Conservation (phyloP, 352 stramenopile species). For the Thraustochytrium striatum region DNA sequence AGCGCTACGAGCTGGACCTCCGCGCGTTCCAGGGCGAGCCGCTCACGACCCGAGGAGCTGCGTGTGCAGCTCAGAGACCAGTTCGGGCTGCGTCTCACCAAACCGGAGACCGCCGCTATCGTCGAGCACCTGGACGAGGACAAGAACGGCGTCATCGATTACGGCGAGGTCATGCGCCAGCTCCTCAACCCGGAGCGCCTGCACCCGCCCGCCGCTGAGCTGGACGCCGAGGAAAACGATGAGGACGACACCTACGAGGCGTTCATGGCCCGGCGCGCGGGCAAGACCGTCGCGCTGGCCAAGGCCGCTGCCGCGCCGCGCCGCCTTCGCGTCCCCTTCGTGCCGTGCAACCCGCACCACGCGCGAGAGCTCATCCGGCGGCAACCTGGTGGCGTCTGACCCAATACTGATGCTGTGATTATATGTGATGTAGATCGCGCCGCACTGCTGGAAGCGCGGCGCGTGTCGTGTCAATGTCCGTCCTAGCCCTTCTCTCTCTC, state of each 20-base stretch:
- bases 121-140: slow-evolving; percentile 39
- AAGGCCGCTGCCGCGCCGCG: background rate
- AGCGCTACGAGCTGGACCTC: slow-evolving; percentile 18
- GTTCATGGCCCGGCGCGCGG: background rate
- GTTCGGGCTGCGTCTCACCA: background rate
- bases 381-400: too few relatives aligned
- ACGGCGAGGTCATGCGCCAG: slow-evolving; percentile 19
- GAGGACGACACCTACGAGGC: too few relatives aligned
- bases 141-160: slow-evolving; percentile 15
- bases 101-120: background rate
- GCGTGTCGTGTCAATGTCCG: too few relatives aligned
- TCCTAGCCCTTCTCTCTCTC: too few relatives aligned
- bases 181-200: slow-evolving; percentile 25
- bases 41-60: background rate
- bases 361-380: background rate
- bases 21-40: slow-evolving; percentile 28
- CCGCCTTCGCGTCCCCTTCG: background rate
- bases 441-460: too few relatives aligned
- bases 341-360: background rate
- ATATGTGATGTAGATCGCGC: too few relatives aligned
- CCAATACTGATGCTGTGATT: too few relatives aligned
- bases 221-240: too few relatives aligned
- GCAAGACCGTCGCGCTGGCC: background rate
- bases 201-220: too few relatives aligned
- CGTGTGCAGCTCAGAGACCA: background rate